Conservation (phyloP, 2,329 filamentous ascomycete species). For the Neoarthrinium moseri region DNA sequence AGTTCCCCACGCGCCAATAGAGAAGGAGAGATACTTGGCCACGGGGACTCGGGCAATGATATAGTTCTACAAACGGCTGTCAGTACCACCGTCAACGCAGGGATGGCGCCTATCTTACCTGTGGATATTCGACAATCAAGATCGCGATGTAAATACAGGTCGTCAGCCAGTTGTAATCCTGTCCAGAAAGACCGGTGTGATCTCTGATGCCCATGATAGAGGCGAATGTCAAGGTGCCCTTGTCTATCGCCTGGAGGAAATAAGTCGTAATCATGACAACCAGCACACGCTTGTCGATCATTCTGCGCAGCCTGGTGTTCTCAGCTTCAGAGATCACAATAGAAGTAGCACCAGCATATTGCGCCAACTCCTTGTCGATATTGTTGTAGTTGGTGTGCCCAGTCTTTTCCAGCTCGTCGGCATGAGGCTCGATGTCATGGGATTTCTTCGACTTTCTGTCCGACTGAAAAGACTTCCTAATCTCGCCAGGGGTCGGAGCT, state of each 20-base stretch:
- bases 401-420: constrained; percentile 38
- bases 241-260: constrained; percentile 69
- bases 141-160: constrained; percentile 75
- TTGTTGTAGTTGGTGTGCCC: constrained; percentile 48
- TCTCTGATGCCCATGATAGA: constrained; percentile 61
- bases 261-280: constrained; percentile 72
- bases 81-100: no score
- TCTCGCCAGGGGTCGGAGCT: constrained; percentile 16
- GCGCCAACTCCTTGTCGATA: constrained; percentile 69
- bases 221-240: constrained; percentile 64
- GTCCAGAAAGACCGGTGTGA: constrained; percentile 47
- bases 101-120: constrained; percentile 34
- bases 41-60: constrained; percentile 63
- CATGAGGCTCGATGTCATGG: constrained; percentile 12
- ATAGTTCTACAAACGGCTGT: constrained; percentile 32
- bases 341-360: constrained; percentile 59
- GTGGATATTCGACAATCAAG: constrained; percentile 70
- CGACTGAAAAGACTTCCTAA: constrained; percentile 24
- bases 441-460: constrained; percentile 18
- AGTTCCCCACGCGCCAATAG: constrained; percentile 63
- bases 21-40: constrained; percentile 64
- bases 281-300: constrained; percentile 68
- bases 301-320: constrained; percentile 57
- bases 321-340: constrained; percentile 60
- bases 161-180: constrained; percentile 68